These are phyloP conservation scores for Straminergon stramineum DNA, from an alignment of 225 moss, liverwort and hornwort genomes.

Conservation along the genomic window DNA sequence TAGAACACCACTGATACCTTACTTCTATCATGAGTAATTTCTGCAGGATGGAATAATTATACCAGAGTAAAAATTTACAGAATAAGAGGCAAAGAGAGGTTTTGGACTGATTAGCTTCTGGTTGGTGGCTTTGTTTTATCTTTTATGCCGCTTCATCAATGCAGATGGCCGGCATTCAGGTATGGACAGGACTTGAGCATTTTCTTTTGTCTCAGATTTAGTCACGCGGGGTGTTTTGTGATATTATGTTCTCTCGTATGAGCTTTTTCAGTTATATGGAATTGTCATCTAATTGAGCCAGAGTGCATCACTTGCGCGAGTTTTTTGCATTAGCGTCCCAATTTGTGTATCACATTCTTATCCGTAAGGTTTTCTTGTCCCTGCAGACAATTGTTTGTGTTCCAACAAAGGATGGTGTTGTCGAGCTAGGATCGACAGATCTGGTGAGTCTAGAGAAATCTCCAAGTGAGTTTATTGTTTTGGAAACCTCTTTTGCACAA, in stretches of 20 bases:
- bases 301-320: not conserved
- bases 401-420: slow-evolving; percentile 62
- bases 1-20: not conserved
- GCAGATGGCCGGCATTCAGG: slow-evolving; percentile 70
- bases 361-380: not conserved
- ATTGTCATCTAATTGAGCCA: not conserved
- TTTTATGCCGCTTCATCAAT: slow-evolving; percentile 7
- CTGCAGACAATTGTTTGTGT: slow-evolving; percentile 82
- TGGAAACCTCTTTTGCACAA: not conserved
- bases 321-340: not conserved
- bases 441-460: slow-evolving; percentile 25
- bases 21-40: not conserved
- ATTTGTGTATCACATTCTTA: not conserved
- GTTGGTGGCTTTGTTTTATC: slow-evolving; percentile 4
- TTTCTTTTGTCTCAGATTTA: not conserved
- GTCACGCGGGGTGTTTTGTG: not conserved
- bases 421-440: slow-evolving; percentile 90
- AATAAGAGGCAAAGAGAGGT: not conserved
- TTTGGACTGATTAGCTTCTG: slow-evolving; percentile 22
- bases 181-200: not conserved
- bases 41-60: not conserved
- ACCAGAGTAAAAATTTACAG: not conserved
- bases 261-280: not conserved
- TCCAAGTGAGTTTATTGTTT: not conserved
- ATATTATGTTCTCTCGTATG: not conserved